A percentile compares a stretch with the other conserved stretches of the same genome.
phyloP scores from a whole-genome alignment of 768 basidiomycete genomes.

The Clavulina sp. region DNA sequence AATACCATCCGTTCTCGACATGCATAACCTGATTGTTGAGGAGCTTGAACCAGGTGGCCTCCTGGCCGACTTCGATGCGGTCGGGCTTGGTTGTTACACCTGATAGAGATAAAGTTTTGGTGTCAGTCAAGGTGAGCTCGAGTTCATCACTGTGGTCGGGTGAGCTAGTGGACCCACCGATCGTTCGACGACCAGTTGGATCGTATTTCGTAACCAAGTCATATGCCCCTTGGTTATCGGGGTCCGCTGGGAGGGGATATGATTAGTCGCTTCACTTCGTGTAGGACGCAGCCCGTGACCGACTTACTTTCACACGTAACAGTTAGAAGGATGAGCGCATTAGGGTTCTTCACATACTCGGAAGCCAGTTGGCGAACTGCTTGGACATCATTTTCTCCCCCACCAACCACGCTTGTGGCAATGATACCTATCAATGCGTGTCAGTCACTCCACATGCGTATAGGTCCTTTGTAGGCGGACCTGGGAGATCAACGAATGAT shows the following conservation, averaged over 20 bases:
- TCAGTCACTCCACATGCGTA: background rate
- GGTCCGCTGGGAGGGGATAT: conserved; percentile 35
- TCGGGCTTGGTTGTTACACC: conserved; percentile 65
- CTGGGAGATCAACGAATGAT: conserved; percentile 48
- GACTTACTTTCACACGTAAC: conserved; percentile 9
- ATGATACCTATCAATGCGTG: conserved; percentile 5
- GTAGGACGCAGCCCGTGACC: no score
- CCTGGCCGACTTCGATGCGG: conserved; percentile 39
- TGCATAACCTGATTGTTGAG: conserved; percentile 16
- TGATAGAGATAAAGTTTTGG: no score
- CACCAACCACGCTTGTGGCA: conserved; percentile 5
- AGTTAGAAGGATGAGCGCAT: conserved; percentile 7
- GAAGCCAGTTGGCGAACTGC: conserved; percentile 6
- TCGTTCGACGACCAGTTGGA: conserved; percentile 45
- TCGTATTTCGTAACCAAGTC: conserved; percentile 44
- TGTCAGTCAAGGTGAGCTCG: background rate
- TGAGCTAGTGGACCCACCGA: conserved; percentile 29
- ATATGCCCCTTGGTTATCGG: conserved; percentile 62
- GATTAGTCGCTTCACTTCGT: no score
- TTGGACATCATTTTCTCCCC: conserved; percentile 5
- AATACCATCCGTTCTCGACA: conserved; percentile 41
- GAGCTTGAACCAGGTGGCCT: conserved; percentile 31
- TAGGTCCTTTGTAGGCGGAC: conserved; percentile 15
- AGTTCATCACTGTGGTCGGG: background rate
- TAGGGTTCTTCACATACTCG: conserved; percentile 3